Evolutionary conservation across 2,329 filamentous ascomycete genomes (phyloP).

Genomic region (Colletotrichum zoysiae): DNA sequence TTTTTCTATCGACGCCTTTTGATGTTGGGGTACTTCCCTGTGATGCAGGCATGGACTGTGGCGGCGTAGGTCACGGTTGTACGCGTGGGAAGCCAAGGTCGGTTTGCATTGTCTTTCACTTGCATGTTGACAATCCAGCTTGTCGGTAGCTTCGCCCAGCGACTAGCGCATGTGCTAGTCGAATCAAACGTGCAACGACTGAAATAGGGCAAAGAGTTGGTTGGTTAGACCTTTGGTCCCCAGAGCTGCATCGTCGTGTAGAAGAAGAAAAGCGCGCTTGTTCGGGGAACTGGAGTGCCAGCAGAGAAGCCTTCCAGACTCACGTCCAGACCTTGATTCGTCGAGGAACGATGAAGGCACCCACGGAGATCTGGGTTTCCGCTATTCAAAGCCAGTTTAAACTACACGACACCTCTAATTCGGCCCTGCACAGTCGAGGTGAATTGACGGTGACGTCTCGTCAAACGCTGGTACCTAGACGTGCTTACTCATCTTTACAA

Average conservation of each 20-base stretch:
- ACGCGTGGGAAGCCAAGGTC: neutral
- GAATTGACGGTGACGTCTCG: neutral
- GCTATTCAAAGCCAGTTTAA: neutral
- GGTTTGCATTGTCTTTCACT: neutral
- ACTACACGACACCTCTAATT: neutral
- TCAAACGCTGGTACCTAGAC: neutral
- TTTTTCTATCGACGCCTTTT: neutral
- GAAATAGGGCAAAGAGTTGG: neutral
- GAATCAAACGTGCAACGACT: neutral
- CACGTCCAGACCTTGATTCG: conserved; percentile 1
- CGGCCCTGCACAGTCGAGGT: no score
- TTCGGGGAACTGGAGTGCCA: neutral
- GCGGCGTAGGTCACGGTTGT: neutral
- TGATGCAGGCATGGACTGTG: neutral
- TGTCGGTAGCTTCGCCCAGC: neutral
- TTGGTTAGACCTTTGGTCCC: neutral
- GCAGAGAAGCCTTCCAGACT: neutral
- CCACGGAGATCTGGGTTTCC: neutral
- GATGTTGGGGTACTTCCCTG: no score
- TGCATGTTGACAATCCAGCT: conserved; percentile 7
- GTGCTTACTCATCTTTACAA: neutral
- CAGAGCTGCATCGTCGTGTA: neutral
- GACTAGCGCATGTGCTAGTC: conserved; percentile 5
- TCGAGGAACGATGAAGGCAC: neutral
- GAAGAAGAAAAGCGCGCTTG: neutral